phyloP scores from a whole-genome alignment of 768 basidiomycete genomes.

The Zangia roseola region DNA sequence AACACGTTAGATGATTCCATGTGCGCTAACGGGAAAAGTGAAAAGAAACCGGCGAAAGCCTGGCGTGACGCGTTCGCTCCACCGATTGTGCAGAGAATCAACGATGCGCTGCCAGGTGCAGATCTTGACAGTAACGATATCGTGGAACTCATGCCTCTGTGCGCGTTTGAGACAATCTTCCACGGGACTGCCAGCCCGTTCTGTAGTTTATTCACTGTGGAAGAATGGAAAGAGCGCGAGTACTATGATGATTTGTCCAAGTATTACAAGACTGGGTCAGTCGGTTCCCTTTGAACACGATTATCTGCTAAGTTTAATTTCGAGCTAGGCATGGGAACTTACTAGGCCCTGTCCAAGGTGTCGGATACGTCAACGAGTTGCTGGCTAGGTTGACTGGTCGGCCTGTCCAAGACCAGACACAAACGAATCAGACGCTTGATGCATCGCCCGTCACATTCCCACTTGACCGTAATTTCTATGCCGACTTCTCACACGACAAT shows the following conservation, averaged over 20 bases:
- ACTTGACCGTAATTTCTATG: conserved; percentile 59
- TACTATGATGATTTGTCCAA: conserved; percentile 74
- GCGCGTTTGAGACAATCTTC: conserved; percentile 77
- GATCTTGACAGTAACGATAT: conserved; percentile 55
- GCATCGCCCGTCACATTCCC: conserved; percentile 67
- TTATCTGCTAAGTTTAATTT: background rate
- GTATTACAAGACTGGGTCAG: conserved; percentile 75
- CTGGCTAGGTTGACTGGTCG: conserved; percentile 69
- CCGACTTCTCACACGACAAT: conserved; percentile 87
- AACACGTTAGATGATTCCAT: conserved; percentile 65
- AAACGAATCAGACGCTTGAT: conserved; percentile 75
- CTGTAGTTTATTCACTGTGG: conserved; percentile 64
- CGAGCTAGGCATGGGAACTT: conserved; percentile 58
- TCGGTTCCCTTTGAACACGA: background rate
- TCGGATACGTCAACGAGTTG: conserved; percentile 90
- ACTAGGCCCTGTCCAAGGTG: conserved; percentile 76
- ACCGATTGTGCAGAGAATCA: conserved; percentile 57
- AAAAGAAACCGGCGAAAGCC: conserved; percentile 41
- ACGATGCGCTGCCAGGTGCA: conserved; percentile 60
- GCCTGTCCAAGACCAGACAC: conserved; percentile 66
- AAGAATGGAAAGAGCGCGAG: conserved; percentile 67
- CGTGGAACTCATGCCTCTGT: conserved; percentile 64
- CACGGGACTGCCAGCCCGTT: conserved; percentile 55
- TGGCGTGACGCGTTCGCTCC: conserved; percentile 61
- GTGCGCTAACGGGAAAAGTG: conserved; percentile 56